Evolutionary conservation across 2,329 filamentous ascomycete species (phyloP), one percentile per base, ranked within the genome.

Genomic region (Penicillium crustosum): DNA sequence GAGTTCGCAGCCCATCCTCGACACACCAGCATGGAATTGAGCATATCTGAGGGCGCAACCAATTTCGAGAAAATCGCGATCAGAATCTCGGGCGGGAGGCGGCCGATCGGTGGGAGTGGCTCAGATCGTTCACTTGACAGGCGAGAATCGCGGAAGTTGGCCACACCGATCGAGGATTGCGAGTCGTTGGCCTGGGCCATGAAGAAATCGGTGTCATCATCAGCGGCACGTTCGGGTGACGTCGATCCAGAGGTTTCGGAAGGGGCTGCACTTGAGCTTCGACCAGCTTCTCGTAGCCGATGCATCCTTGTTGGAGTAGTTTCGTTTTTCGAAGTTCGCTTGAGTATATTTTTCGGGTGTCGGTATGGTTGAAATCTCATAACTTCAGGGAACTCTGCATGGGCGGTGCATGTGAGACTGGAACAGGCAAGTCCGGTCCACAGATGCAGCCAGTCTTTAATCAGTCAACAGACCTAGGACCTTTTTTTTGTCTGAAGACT

Each of bases 181-280:
- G 93, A 97, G 78, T 97, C 93, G 78, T 97, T 96, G 68, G 81
- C 76, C 65, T 89, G 88, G 57, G 83, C 85, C 73, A 89, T 88
- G 75, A 94, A 94, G 76, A 94, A 96, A 77, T 97, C 93, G 66
- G 92, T 96, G 77, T 97, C 93, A 76, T 95, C 91, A 70, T 91
- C 89, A 72, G 86, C 86, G 52, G 89, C 86, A 54, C 77, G 77
- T 65, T 79, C 77, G 31, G 78, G 77, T n/a, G 78, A 80, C 38
- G 74, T 76, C 25, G 76, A 77, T 3, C 73, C 73, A 13, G 78
- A 79, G 27, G 77, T 77, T 61, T 77, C 76, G 47, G 77, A 77
- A 57, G 71, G 73, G 41, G 66, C 68, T 63, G 76, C 75, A 64
- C 73, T 74, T 67, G 75, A 69, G 45, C 70, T 66, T 42, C 76